Evolutionary conservation across 2,329 filamentous ascomycete species (phyloP).

Genomic region (Hypoxylon sp.): DNA sequence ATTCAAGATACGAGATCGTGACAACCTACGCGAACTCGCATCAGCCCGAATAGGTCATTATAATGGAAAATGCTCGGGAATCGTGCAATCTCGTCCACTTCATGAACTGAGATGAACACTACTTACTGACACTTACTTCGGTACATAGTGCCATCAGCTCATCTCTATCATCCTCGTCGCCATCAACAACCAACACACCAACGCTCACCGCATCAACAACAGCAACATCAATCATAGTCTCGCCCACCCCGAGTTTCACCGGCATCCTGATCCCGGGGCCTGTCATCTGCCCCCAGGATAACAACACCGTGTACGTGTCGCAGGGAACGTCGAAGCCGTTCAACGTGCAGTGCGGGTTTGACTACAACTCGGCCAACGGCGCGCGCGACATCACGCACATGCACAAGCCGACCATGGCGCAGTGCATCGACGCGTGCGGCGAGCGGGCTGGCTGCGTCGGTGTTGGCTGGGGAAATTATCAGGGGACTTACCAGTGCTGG

Average conservation of each 20-base stretch:
- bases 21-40: constrained; percentile 7
- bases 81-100: not conserved
- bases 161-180: constrained; percentile 10
- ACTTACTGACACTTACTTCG: constrained; percentile 12
- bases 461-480: constrained; percentile 37
- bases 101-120: not conserved
- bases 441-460: constrained; percentile 34
- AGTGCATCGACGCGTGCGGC: constrained; percentile 41
- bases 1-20: not conserved
- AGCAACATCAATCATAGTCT: constrained; percentile 23
- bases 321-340: constrained; percentile 37
- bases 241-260: constrained; percentile 39
- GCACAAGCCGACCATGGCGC: constrained; percentile 31
- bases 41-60: constrained; percentile 3
- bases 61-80: too few relatives aligned
- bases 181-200: constrained; percentile 10
- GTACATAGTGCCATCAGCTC: constrained; percentile 13
- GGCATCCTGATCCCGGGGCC: constrained; percentile 27
- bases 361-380: constrained; percentile 39
- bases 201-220: constrained; percentile 25
- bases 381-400: constrained; percentile 35
- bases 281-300: constrained; percentile 38
- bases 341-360: constrained; percentile 42
- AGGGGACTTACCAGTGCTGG: constrained; percentile 36
- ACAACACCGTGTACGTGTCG: constrained; percentile 41